Evolutionary conservation across 164 flowering plant genomes (phyloP).

Genomic region (Chloranthus sessilifolius): DNA sequence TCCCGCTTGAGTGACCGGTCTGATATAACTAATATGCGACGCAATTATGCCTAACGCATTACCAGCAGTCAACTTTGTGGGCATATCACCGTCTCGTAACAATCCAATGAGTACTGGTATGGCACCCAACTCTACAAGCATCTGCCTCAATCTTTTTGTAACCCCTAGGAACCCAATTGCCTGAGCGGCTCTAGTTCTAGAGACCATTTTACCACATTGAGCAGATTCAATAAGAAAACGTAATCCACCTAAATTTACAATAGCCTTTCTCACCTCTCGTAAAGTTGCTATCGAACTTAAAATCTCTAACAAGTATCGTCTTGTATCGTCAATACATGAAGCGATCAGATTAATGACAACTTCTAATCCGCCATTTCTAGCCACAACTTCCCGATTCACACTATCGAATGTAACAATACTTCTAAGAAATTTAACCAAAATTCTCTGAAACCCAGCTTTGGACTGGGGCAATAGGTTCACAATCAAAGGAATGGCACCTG

Average conservation of each 20-base stretch:
- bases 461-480: constrained; percentile 31
- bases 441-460: constrained; percentile 18
- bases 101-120: constrained; percentile 33
- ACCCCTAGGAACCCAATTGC: constrained; percentile 45
- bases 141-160: constrained; percentile 26
- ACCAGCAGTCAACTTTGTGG: constrained; percentile 35
- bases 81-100: constrained; percentile 30
- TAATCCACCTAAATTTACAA: constrained; percentile 28
- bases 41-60: constrained; percentile 48
- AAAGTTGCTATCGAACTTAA: constrained; percentile 39
- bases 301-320: constrained; percentile 39
- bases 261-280: constrained; percentile 33
- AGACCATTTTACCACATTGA: constrained; percentile 35
- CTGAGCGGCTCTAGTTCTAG: constrained; percentile 51
- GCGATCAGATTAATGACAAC: constrained; percentile 25
- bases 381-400: constrained; percentile 22
- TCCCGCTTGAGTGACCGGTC: constrained; percentile 46
- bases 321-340: constrained; percentile 14
- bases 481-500: constrained; percentile 22
- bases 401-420: constrained; percentile 21
- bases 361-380: constrained; percentile 36
- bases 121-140: constrained; percentile 41
- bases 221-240: constrained; percentile 40
- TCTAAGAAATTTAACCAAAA: constrained; percentile 31
- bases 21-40: constrained; percentile 33